Evolutionary conservation across 2,329 filamentous ascomycete genomes (phyloP).

Genomic region (Fusarium foetens): DNA sequence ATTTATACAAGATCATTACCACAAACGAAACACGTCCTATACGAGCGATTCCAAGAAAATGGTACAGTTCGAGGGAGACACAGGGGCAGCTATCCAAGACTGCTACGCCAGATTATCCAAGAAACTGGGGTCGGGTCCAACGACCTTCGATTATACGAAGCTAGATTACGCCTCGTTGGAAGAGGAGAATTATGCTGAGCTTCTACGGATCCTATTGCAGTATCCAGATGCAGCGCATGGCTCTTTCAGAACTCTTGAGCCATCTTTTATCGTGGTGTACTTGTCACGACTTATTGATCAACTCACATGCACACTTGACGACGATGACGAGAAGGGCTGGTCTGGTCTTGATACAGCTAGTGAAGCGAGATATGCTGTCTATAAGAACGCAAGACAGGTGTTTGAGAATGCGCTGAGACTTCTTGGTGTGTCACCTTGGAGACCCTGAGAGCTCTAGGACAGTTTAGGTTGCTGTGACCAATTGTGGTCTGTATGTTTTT

Average conservation of each 20-base stretch:
- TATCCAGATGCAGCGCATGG: conserved; percentile 73
- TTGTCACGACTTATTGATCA: conserved; percentile 48
- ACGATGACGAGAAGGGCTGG: conserved; percentile 57
- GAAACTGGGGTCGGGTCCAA: too few relatives aligned
- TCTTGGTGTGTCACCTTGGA: conserved; percentile 50
- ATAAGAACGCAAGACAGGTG: conserved; percentile 55
- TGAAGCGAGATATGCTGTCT: conserved; percentile 67
- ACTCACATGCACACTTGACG: conserved; percentile 55
- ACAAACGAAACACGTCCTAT: conserved; percentile 41
- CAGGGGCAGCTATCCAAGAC: rapidly evolving
- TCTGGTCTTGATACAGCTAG: conserved; percentile 58
- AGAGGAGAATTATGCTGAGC: conserved; percentile 36
- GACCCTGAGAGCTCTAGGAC: not conserved
- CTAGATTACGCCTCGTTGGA: conserved; percentile 33
- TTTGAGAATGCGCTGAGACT: conserved; percentile 49
- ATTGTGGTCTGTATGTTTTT: not conserved
- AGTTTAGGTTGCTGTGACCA: rapidly evolving
- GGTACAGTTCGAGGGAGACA: not conserved
- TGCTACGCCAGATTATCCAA: rapidly evolving
- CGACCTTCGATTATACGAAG: conserved; percentile 25
- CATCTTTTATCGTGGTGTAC: conserved; percentile 72
- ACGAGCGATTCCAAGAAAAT: conserved; percentile 49
- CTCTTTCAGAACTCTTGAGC: conserved; percentile 73
- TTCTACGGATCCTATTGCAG: conserved; percentile 67
- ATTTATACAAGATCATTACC: conserved; percentile 41